phyloP scores from a whole-genome alignment of 164 flowering plant genomes.

The Kingdonia uniflora region DNA sequence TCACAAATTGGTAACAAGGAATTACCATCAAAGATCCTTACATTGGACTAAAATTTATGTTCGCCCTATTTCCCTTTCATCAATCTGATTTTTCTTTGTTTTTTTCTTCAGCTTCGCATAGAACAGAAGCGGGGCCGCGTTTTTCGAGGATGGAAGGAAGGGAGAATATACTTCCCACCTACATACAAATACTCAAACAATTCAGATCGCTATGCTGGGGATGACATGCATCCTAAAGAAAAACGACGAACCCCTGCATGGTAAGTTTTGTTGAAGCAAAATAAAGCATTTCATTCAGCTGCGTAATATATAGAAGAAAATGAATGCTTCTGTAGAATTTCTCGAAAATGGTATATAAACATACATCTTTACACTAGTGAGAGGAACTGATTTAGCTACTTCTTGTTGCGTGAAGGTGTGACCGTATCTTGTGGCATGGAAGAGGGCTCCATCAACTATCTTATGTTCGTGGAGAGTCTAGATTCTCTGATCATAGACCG shows the following conservation, averaged over 20 bases:
- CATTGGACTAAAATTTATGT: no score
- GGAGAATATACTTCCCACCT: conserved; percentile 83
- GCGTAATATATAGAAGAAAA: neutral
- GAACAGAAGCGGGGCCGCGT: conserved; percentile 72
- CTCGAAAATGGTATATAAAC: neutral
- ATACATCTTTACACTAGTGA: no score
- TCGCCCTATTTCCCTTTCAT: conserved; percentile 1
- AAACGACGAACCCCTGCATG: conserved; percentile 95
- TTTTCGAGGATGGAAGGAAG: conserved; percentile 78
- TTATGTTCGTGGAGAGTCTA: conserved; percentile 79
- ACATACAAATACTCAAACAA: conserved; percentile 90
- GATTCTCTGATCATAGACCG: conserved; percentile 85
- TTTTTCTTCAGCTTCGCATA: conserved; percentile 47
- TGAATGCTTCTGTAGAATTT: neutral
- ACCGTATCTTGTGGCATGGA: conserved; percentile 84
- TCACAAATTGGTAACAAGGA: no score
- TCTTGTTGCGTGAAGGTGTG: conserved; percentile 54
- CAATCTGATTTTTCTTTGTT: conserved; percentile 10
- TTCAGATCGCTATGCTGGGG: conserved; percentile 92
- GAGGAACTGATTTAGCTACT: conserved; percentile 4
- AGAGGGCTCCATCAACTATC: conserved; percentile 72
- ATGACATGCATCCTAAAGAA: conserved; percentile 78
- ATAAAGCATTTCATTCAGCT: neutral
- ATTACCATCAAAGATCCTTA: no score
- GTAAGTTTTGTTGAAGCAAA: conserved; percentile 24